Evolutionary conservation across 2,329 filamentous ascomycete species (phyloP), one percentile per base, ranked within the genome.

Genomic region (Incumbomyces lentus): DNA sequence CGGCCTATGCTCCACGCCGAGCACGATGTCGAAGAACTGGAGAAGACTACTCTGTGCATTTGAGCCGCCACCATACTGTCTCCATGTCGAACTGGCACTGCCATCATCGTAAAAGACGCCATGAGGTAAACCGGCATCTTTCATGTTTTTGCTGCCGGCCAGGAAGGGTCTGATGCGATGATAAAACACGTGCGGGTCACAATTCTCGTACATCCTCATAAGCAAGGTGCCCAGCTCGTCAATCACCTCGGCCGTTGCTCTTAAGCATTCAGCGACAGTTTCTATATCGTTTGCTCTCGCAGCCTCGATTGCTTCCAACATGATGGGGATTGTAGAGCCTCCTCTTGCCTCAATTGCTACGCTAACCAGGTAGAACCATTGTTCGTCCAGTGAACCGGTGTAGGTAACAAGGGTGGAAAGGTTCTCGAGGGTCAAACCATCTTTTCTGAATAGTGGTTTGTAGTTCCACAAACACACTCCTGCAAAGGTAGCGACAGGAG

Each of bases 71-170:
- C 85, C 85, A 63, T 88, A 95, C 60, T 95, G 86, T 22, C 83
- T 81, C 62, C 87, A 94, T 3, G 74, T 69, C 29, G 79, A 74
- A 11, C 69, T 72, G 19, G 80, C 82, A 10, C 77, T 78, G 16
- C 84, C 86, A 53, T 87, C 79, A 55, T 95, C 88, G 62, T 95
- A 96, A 40, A 90, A 70, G 42, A 98, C 81, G 16, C 92, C 92
- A 49, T 82, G 73, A 0, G 92, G 89, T 8, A 98, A 74, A 12
- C 92, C 92, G 3, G 90, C 92, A 52, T 95, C 90, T 40, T 77
- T 80, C 92, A 95, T 98, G 64, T 96, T 96, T 74, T 95, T 95
- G 63, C 88, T 92, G 12, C 92, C 92, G 5, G 92, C 90, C 2
- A 98, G 76, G 64, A 93, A 96, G 0, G 92, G 90, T n/a, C 92